Base-by-base conservation (phyloP, 2,329 filamentous ascomycete genomes). In the Fusarium newnesense region DNA sequence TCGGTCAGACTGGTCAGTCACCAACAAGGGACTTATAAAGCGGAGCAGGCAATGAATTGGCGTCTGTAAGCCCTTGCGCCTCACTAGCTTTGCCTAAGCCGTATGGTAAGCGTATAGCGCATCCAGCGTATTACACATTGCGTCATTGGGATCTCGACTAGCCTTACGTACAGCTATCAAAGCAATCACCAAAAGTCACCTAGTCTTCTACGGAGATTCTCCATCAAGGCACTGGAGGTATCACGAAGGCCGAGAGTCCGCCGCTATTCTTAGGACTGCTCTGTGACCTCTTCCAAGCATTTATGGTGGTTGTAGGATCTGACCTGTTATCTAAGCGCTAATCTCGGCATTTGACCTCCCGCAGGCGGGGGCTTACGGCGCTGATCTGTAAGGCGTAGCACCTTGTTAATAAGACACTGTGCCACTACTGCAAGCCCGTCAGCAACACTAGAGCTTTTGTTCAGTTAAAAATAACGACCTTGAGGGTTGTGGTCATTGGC, bases 121-220 rank as follows among this genome's bases (percentile, higher is more conserved):
- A 9, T 54, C 16, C 52, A 19, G 52, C 52, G 52, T 56, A 42
- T 56, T 42, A 30, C 52, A 24, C 15, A 30, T 54, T 43, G 37
- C 26, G 37, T 24, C 37, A 56, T 56, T 16, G 21, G 5, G 32
- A 52, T 52, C 47, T 4, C 3, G 30, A 10, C 3, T 5, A 13
- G 46, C 15, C 30, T 5, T 24, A 24, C 24, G 24, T 32, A 7
- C 1, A 32, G 11, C 10, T 26, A 5, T 52, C 9, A 32, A 36
- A 50, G 5, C 30, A 19, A 34, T 7, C 47, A 10, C 47, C 30
- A n/a, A 26, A 19, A 2, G 3, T 5, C 1, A 24, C 47, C 16
- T 52, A 11, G n/a, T 4, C 30, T 16, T 8, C 3, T 5, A 30
- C 13, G 7, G 13, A 19, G 9, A 19, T 21, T 30, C 19, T 15